Evolutionary conservation across 208 protist species (phyloP).

Genomic region (Trypanosoma melophagium): DNA sequence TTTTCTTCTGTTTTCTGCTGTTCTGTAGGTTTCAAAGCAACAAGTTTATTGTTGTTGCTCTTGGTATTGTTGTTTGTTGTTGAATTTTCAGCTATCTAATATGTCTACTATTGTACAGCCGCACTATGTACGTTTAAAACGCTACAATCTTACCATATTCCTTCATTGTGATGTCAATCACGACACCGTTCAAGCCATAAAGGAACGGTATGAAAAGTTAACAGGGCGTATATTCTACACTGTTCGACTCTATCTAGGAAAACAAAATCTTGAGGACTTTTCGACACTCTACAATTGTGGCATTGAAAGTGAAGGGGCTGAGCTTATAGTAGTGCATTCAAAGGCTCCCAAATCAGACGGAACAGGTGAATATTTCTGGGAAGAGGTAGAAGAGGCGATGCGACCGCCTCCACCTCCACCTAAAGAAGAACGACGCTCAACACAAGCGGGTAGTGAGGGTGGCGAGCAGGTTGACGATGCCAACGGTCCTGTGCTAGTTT

Average conservation of each 20-base stretch:
- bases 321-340: constrained; percentile 75
- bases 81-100: not conserved
- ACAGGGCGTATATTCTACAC: constrained; percentile 79
- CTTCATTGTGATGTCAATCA: constrained; percentile 89
- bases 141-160: constrained; percentile 82
- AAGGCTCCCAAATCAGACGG: constrained; percentile 64
- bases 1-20: too few species aligned
- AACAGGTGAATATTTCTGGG: constrained; percentile 59
- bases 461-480: constrained; percentile 12
- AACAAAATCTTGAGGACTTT: constrained; percentile 74
- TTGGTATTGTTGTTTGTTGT: too few species aligned
- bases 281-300: constrained; percentile 81
- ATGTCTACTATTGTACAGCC: constrained; percentile 38
- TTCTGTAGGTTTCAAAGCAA: too few species aligned
- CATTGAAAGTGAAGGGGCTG: constrained; percentile 75
- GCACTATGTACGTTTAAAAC: constrained; percentile 80
- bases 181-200: constrained; percentile 89
- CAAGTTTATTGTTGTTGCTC: too few species aligned
- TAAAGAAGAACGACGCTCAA: not conserved
- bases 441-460: not conserved
- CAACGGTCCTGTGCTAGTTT: not conserved
- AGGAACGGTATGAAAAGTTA: constrained; percentile 87
- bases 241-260: constrained; percentile 72
- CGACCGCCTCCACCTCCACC: constrained; percentile 9
- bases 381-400: constrained; percentile 75